phyloP scores from a whole-genome alignment of 2,329 filamentous ascomycete species.

The Oidium heveae region DNA sequence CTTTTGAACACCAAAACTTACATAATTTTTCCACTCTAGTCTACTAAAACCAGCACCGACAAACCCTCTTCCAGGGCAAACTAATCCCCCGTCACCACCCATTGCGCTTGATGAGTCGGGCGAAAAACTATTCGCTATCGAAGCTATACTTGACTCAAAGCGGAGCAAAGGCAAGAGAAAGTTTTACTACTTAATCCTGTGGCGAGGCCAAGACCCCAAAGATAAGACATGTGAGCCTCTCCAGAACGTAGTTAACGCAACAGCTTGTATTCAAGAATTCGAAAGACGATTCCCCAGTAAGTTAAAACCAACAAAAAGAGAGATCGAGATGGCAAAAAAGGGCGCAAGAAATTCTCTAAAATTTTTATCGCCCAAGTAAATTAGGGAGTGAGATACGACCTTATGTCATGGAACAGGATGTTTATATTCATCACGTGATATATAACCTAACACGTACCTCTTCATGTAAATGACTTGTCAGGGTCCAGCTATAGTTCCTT shows the following conservation, averaged over 20 bases:
- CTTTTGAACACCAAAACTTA: not conserved
- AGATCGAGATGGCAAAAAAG: not conserved
- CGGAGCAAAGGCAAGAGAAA: not conserved
- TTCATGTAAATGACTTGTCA: not conserved
- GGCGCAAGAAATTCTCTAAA: not conserved
- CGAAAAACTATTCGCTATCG: not conserved
- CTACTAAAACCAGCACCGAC: not conserved
- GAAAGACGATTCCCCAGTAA: not conserved
- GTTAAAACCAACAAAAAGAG: not conserved
- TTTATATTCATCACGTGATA: not conserved
- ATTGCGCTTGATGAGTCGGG: not conserved
- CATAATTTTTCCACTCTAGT: not conserved
- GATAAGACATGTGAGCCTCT: conserved; percentile 1
- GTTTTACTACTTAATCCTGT: not conserved
- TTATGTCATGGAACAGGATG: not conserved
- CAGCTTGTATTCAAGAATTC: not conserved
- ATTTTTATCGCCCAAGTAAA: not conserved
- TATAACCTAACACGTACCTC: not conserved
- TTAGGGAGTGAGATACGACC: not conserved
- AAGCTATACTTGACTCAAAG: conserved; percentile 1
- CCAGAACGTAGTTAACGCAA: not conserved
- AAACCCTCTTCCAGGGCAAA: not conserved
- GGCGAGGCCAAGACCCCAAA: not conserved
- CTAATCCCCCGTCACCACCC: not conserved
- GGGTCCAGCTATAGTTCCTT: not conserved